These are phyloP conservation scores for Podaxis sp. DNA, from an alignment of 768 basidiomycete species.

Conservation along the genomic window DNA sequence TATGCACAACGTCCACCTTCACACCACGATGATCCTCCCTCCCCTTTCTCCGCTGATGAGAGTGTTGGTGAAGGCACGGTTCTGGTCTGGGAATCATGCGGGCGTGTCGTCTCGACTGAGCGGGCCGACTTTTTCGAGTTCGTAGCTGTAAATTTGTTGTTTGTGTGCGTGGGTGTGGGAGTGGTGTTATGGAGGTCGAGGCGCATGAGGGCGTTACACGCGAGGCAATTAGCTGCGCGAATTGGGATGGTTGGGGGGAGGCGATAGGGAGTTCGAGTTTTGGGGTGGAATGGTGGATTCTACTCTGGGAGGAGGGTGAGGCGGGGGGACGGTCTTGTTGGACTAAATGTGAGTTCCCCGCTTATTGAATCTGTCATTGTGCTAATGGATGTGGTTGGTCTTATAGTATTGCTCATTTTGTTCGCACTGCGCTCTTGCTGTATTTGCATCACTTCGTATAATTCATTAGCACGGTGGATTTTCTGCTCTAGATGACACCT, in stretches of 20 bases:
- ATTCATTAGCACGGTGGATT: neutral
- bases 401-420: neutral
- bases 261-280: conserved; percentile 3
- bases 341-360: neutral
- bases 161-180: conserved; percentile 62
- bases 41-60: conserved; percentile 22
- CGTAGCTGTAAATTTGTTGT: conserved; percentile 75
- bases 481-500: neutral
- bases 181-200: conserved; percentile 65
- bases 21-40: conserved; percentile 22
- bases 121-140: conserved; percentile 91
- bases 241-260: conserved; percentile 59
- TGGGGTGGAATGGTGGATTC: neutral
- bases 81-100: conserved; percentile 92
- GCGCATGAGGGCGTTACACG: conserved; percentile 50
- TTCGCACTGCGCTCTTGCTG: neutral
- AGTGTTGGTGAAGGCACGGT: conserved; percentile 45
- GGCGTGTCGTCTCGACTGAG: conserved; percentile 77
- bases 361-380: neutral
- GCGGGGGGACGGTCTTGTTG: neutral
- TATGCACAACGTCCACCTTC: conserved; percentile 11
- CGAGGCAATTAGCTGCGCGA: conserved; percentile 79
- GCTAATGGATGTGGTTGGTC: neutral
- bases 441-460: neutral
- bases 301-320: neutral